A percentile compares a stretch with the other conserved stretches of the same genome.
phyloP scores from a whole-genome alignment of 345 rosid species.

The Mangifera indica region DNA sequence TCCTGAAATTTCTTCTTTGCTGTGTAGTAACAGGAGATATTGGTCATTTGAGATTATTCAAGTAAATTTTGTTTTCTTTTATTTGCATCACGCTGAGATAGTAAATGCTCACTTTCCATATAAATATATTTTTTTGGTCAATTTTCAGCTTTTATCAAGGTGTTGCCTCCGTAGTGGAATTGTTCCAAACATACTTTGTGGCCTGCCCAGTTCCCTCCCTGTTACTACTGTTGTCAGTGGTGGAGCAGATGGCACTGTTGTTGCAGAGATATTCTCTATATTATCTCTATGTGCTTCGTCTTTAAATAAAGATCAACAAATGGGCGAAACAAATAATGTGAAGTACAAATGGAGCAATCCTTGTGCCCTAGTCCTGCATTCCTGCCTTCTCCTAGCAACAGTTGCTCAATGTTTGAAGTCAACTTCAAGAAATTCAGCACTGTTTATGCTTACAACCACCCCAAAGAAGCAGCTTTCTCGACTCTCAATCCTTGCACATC shows the following conservation, averaged over 20 bases:
- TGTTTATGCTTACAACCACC: conserved; percentile 82
- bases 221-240: conserved; percentile 82
- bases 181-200: conserved; percentile 79
- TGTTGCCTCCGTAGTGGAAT: conserved; percentile 81
- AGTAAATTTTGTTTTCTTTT: conserved; percentile 3
- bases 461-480: conserved; percentile 81
- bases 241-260: conserved; percentile 89
- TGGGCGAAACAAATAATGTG: conserved; percentile 48
- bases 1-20: neutral
- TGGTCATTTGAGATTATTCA: conserved; percentile 2
- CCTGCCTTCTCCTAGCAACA: conserved; percentile 70
- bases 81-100: neutral
- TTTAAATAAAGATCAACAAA: conserved; percentile 53
- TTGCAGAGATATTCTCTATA: conserved; percentile 76
- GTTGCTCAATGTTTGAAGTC: conserved; percentile 83
- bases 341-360: conserved; percentile 63
- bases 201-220: conserved; percentile 85
- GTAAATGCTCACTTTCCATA: conserved; percentile 10
- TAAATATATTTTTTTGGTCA: conserved; percentile 20
- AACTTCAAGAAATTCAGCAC: conserved; percentile 82
- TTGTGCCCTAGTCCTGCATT: conserved; percentile 49
- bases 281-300: conserved; percentile 56
- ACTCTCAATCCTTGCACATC: conserved; percentile 71
- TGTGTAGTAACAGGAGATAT: conserved; percentile 12
- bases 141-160: conserved; percentile 79